Evolutionary conservation across 1,139 yeast species (phyloP).

Genomic region (Candida neerlandica): DNA sequence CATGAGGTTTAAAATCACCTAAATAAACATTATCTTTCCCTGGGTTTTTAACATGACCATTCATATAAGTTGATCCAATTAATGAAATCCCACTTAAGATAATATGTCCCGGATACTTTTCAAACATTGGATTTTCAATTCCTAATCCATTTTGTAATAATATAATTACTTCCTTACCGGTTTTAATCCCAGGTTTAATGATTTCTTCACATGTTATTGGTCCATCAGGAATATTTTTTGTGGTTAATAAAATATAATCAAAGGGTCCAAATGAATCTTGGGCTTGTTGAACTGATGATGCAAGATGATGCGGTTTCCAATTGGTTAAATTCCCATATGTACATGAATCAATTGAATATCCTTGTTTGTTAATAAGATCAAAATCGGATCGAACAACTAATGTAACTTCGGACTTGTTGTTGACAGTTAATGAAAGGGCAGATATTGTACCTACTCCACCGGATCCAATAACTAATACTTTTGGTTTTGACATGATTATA

Average conservation of each 20-base stretch:
- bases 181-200: slow-evolving; percentile 55
- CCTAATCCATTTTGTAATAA: slow-evolving; percentile 77
- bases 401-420: slow-evolving; percentile 55
- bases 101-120: slow-evolving; percentile 57
- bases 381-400: slow-evolving; percentile 69
- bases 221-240: slow-evolving; percentile 75
- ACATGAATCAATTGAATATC: slow-evolving; percentile 61
- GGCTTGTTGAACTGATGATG: slow-evolving; percentile 49
- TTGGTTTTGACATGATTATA: slow-evolving; percentile 21
- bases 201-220: slow-evolving; percentile 57
- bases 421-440: slow-evolving; percentile 55
- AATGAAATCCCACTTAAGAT: slow-evolving; percentile 70
- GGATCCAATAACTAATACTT: slow-evolving; percentile 44
- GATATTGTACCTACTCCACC: slow-evolving; percentile 73
- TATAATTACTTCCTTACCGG: slow-evolving; percentile 54
- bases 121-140: slow-evolving; percentile 63
- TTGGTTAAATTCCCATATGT: slow-evolving; percentile 57
- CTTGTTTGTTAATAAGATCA: slow-evolving; percentile 50
- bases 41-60: slow-evolving; percentile 53
- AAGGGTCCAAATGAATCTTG: slow-evolving; percentile 46
- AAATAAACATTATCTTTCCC: slow-evolving; percentile 55
- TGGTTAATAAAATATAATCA: slow-evolving; percentile 68
- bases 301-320: slow-evolving; percentile 58
- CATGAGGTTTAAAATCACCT: slow-evolving; percentile 51
- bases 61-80: slow-evolving; percentile 63